A percentile compares a stretch with the other conserved stretches of the same genome.
Conservation (phyloP, 768 basidiomycete species). For the Rhizopogon roseolus region DNA sequence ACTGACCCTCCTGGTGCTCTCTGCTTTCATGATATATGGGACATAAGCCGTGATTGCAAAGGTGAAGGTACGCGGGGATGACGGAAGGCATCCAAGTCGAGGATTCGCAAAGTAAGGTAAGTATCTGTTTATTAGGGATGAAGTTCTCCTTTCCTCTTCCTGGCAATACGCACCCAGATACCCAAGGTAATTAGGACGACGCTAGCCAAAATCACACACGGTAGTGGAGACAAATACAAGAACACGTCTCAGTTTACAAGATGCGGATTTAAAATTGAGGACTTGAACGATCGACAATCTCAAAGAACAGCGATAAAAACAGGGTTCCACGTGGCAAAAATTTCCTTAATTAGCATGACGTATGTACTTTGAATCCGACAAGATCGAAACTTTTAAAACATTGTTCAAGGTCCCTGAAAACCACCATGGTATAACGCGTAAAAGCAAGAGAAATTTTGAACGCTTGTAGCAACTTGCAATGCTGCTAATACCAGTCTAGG, state of each 20-base stretch:
- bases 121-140: neutral
- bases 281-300: neutral
- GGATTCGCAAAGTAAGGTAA: neutral
- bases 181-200: neutral
- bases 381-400: too few relatives aligned
- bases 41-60: neutral
- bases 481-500: too few relatives aligned
- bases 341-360: too few relatives aligned
- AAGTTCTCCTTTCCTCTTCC: neutral
- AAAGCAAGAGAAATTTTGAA: too few relatives aligned
- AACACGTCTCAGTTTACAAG: conserved; percentile 1
- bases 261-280: neutral
- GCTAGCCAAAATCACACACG: neutral
- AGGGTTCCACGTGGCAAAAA: too few relatives aligned
- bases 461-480: too few relatives aligned
- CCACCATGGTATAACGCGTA: too few relatives aligned
- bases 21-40: conserved; percentile 5
- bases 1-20: conserved; percentile 8
- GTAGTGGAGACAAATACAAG: neutral
- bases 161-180: neutral
- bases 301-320: too few relatives aligned
- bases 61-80: neutral
- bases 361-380: too few relatives aligned
- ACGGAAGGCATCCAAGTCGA: neutral
- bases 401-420: too few relatives aligned